Evolutionary conservation across 768 basidiomycete species (phyloP).

Genomic region (Mycena alexandri): DNA sequence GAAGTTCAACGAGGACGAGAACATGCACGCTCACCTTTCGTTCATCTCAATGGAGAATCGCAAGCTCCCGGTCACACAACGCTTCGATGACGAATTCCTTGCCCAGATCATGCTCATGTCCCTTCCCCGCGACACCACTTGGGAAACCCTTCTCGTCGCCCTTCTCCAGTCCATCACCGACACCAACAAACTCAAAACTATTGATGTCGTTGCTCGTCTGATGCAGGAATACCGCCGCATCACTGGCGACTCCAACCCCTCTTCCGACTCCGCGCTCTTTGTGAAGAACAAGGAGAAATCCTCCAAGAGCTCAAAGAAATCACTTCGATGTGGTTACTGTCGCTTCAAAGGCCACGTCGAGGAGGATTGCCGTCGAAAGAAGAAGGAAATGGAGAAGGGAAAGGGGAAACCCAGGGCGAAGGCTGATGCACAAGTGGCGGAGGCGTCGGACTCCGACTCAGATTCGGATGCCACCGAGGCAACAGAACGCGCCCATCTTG

Average conservation of each 20-base stretch:
- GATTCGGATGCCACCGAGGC: constrained; percentile 10
- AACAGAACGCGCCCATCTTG: constrained; percentile 8
- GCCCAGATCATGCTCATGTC: constrained; percentile 17
- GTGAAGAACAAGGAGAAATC: constrained; percentile 9
- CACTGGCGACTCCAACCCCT: too few relatives aligned
- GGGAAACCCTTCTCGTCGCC: constrained; percentile 12
- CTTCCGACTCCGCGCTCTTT: constrained; percentile 19
- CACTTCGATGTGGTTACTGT: constrained; percentile 21
- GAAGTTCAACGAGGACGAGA: constrained; percentile 15
- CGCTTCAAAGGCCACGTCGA: constrained; percentile 12
- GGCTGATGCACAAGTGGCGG: constrained; percentile 2
- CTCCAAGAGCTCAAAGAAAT: constrained; percentile 13
- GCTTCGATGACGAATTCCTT: constrained; percentile 11
- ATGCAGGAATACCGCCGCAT: constrained; percentile 6
- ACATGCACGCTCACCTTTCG: constrained; percentile 18
- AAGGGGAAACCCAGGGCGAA: constrained; percentile 8
- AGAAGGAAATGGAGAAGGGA: constrained; percentile 1
- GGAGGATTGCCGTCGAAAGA: constrained; percentile 16
- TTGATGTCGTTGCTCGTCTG: neutral
- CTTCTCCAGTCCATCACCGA: constrained; percentile 11
- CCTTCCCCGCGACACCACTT: too few relatives aligned
- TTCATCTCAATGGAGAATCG: constrained; percentile 16
- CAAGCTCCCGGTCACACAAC: neutral
- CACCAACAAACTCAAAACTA: constrained; percentile 2
- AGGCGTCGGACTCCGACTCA: constrained; percentile 6